Evolutionary conservation across 768 basidiomycete species (phyloP), one percentile per base, ranked within the genome.

Genomic region (Gyrodon lividus): DNA sequence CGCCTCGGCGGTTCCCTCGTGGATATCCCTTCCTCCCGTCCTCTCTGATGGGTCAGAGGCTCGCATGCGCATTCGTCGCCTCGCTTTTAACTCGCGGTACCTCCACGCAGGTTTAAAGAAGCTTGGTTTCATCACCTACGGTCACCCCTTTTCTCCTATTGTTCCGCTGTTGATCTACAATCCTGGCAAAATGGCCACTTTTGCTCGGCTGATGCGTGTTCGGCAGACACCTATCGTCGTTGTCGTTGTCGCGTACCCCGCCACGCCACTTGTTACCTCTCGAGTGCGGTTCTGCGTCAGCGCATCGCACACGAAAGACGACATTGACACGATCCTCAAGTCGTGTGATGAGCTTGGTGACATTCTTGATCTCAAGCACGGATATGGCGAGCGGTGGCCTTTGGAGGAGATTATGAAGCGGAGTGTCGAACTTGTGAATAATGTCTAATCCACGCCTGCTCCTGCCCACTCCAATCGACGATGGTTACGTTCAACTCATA

Each of bases 51-150:
- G 97, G 28, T 72, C 77, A 0, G 95, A 98, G 71, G 96, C 97
- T 12, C 74, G 77, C 30, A 79, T 82, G 57, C 86, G 97, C 23
- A 77, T 98, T 5, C 83, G 85, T 34, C 83, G 97, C 19, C 78
- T 99, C 34, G 93, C 95, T 0, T 99, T 99, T 79, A 98, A 98
- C 75, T 79, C 89, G 16, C 83, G 93, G 19, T 99, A 98, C 73
- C 85, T 99, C 43, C 86, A 89, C 56, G 79, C 79, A 5, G 96
- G 85, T 1, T 78, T 99, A 49, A 76, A 80, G 60, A 95, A 92
- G 63, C 83, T 99, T 30, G 97, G 97, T 0, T 99, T 99, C 77
- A 96, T 99, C 74, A 91, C 90, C 6, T 97, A 94, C 62, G 96
- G 96, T 0, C 85, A 91, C 69, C 81, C 85, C 31, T 84, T 92